Percentiles rank a stretch among this genome's conserved stretches.
Evolutionary conservation across 805 yeast genomes (phyloP).

Genomic region (Candida quercuum): DNA sequence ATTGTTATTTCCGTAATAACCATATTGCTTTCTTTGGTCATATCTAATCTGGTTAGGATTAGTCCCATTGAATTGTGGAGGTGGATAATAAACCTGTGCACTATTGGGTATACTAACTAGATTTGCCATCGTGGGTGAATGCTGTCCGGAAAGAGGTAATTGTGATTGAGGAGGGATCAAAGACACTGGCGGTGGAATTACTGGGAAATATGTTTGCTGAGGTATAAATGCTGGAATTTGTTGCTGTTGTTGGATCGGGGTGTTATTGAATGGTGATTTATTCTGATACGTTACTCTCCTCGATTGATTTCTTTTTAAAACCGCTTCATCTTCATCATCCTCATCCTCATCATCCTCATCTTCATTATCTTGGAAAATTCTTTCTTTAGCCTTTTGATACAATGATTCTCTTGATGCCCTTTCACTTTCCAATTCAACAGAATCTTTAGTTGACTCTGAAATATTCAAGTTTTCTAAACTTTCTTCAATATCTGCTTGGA

Average conservation of each 20-base stretch:
- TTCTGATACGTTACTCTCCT: no score
- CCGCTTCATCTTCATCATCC: conserved; percentile 15
- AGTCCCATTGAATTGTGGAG: background rate
- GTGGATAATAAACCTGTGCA: background rate
- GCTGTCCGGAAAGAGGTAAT: no score
- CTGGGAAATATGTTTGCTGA: background rate
- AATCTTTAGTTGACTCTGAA: background rate
- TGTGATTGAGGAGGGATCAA: background rate
- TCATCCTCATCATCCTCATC: conserved; percentile 25
- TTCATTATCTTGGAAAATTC: conserved; percentile 28
- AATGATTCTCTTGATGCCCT: conserved; percentile 36
- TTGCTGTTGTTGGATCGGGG: background rate
- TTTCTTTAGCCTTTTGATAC: conserved; percentile 35
- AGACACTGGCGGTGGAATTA: background rate
- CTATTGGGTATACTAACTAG: no score
- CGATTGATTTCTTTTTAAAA: conserved; percentile 2
- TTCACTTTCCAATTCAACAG: conserved; percentile 25
- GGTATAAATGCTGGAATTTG: background rate
- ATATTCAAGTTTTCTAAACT: background rate
- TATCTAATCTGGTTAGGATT: background rate
- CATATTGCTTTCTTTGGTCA: background rate
- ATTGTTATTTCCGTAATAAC: background rate
- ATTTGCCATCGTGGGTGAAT: no score
- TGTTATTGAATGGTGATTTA: no score
- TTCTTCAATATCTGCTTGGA: background rate